Conservation (phyloP, 495 filamentous ascomycete species). For the Penicillium cinerascens region DNA sequence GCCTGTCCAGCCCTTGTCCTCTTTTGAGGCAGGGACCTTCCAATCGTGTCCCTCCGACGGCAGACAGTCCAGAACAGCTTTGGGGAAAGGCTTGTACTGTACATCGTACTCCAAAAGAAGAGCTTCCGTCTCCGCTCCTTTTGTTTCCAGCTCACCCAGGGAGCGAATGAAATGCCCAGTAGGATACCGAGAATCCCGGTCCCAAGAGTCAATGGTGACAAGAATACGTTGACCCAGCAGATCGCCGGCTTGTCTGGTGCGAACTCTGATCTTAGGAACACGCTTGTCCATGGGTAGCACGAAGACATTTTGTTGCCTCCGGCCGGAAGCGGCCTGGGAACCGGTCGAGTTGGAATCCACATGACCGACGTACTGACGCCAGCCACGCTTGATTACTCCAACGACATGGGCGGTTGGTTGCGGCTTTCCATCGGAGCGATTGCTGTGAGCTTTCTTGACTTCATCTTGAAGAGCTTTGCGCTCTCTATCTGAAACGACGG, state of each 20-base stretch:
- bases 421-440: conserved; percentile 68
- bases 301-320: conserved; percentile 88
- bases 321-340: conserved; percentile 62
- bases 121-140: conserved; percentile 94
- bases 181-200: conserved; percentile 86
- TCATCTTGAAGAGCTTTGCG: conserved; percentile 82
- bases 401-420: conserved; percentile 93
- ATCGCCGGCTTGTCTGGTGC: conserved; percentile 83
- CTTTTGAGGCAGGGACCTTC: conserved; percentile 73
- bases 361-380: conserved; percentile 96
- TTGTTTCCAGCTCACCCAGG: conserved; percentile 88
- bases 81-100: conserved; percentile 95
- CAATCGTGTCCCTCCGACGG: conserved; percentile 90
- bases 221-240: conserved; percentile 87
- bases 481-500: conserved; percentile 80
- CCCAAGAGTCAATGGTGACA: conserved; percentile 95
- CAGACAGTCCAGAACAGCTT: conserved; percentile 88
- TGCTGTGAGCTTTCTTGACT: conserved; percentile 80
- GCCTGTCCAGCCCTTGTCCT: conserved; percentile 81
- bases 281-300: conserved; percentile 96
- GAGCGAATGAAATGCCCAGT: conserved; percentile 92
- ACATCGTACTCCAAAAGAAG: conserved; percentile 93
- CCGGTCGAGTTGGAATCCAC: conserved; percentile 82
- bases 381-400: conserved; percentile 89
- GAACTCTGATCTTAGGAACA: conserved; percentile 90